phyloP scores from a whole-genome alignment of 805 yeast genomes.

The Aciculoconidium aculeatum region DNA sequence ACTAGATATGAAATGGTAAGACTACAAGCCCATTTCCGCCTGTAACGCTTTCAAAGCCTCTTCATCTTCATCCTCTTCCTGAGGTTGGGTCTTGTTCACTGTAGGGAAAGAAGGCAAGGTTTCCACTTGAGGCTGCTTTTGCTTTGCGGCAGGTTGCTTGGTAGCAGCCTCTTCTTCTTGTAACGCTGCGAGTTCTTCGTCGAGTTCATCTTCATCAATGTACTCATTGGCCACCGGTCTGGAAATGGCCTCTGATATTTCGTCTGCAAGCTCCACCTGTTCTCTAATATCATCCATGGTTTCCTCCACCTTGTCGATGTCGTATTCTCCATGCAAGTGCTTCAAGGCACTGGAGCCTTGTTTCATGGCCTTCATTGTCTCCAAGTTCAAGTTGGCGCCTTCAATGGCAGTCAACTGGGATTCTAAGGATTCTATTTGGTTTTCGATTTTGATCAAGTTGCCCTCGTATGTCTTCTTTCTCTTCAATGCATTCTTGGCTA shows the following conservation, averaged over 20 bases:
- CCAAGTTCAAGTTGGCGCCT: conserved; percentile 91
- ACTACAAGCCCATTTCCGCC: conserved; percentile 77
- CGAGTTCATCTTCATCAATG: conserved; percentile 86
- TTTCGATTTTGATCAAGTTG: conserved; percentile 73
- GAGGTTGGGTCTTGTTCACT: conserved; percentile 38
- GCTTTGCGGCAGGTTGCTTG: conserved; percentile 14
- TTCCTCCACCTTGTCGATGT: conserved; percentile 93
- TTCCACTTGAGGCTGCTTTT: conserved; percentile 11
- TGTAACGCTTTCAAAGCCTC: conserved; percentile 74
- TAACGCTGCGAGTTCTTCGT: conserved; percentile 84
- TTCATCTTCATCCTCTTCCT: conserved; percentile 76
- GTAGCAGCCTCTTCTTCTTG: conserved; percentile 54
- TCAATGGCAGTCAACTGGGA: conserved; percentile 88
- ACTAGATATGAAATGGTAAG: too few species aligned
- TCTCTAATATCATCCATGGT: conserved; percentile 98
- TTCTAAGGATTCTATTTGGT: conserved; percentile 86
- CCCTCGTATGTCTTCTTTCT: conserved; percentile 78
- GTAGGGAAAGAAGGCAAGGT: conserved; percentile 42
- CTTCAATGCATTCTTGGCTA: conserved; percentile 82
- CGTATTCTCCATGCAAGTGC: conserved; percentile 88
- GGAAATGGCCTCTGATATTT: conserved; percentile 92
- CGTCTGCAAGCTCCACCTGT: conserved; percentile 92
- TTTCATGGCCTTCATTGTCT: conserved; percentile 98
- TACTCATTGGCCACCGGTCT: conserved; percentile 84
- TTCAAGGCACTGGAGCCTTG: conserved; percentile 97